Evolutionary conservation across 2,329 filamentous ascomycete genomes (phyloP).

Genomic region (Microdochium nivale): DNA sequence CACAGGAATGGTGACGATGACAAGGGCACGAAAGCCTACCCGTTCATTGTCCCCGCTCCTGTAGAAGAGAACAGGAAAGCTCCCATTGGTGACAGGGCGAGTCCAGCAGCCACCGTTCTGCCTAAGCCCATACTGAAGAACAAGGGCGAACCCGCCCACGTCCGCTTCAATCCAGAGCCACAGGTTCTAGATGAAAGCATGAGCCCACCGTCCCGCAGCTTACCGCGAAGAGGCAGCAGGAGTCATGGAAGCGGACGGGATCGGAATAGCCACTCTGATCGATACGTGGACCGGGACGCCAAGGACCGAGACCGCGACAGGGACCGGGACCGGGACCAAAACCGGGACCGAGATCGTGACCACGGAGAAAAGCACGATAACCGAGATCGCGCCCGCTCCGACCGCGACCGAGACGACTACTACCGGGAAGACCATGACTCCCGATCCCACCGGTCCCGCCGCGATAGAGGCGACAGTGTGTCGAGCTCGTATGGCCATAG

Average conservation of each 20-base stretch:
- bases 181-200: constrained; percentile 21
- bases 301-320: constrained; percentile 21
- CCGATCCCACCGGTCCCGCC: constrained; percentile 1
- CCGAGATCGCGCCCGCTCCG: constrained; percentile 13
- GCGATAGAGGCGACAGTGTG: constrained; percentile 2
- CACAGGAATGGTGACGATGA: constrained; percentile 11
- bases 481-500: constrained; percentile 9
- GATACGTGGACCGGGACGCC: constrained; percentile 24
- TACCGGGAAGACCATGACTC: constrained; percentile 1
- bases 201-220: constrained; percentile 26
- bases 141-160: constrained; percentile 44
- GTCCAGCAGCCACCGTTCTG: constrained; percentile 25
- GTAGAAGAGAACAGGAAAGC: constrained; percentile 10
- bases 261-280: constrained; percentile 16
- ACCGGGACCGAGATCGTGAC: constrained; percentile 22
- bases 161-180: constrained; percentile 40
- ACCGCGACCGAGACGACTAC: constrained; percentile 6
- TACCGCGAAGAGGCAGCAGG: constrained; percentile 17
- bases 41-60: constrained; percentile 30
- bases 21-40: constrained; percentile 24
- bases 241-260: constrained; percentile 20
- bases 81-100: constrained; percentile 16
- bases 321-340: constrained; percentile 25
- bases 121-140: constrained; percentile 57
- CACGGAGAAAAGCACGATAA: constrained; percentile 22